Percentiles rank a stretch among this genome's conserved stretches.
phyloP scores from a whole-genome alignment of 2,329 filamentous ascomycete species.

The Hortaea werneckii region DNA sequence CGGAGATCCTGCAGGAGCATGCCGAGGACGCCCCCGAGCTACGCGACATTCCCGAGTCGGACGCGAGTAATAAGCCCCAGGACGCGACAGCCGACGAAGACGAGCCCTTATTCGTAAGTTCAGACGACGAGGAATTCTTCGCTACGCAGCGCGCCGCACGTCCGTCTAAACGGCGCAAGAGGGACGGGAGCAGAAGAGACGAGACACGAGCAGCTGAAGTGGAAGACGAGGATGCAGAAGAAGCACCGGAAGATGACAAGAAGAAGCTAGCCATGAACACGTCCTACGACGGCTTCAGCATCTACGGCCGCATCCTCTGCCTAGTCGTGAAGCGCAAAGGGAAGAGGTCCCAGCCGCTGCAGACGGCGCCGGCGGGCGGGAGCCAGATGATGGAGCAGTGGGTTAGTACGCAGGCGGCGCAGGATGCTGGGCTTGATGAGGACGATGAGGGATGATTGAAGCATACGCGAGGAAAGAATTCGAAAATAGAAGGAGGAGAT shows the following conservation, averaged over 20 bases:
- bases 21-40: conserved; percentile 43
- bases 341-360: conserved; percentile 28
- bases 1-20: conserved; percentile 43
- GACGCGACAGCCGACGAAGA: conserved; percentile 14
- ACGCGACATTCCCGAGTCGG: conserved; percentile 46
- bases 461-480: no score
- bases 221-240: conserved; percentile 7
- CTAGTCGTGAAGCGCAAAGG: conserved; percentile 71
- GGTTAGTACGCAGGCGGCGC: conserved; percentile 28
- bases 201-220: conserved; percentile 13
- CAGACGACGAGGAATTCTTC: conserved; percentile 27
- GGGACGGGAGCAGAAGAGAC: conserved; percentile 10
- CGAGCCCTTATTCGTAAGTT: conserved; percentile 27
- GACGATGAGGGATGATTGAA: conserved; percentile 14
- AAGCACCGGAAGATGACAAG: conserved; percentile 53
- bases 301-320: conserved; percentile 87
- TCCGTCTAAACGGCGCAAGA: conserved; percentile 12
- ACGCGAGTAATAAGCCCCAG: conserved; percentile 16
- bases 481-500: no score
- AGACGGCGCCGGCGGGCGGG: conserved; percentile 15
- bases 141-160: conserved; percentile 18
- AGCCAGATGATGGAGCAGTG: conserved; percentile 32
- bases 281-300: conserved; percentile 88
- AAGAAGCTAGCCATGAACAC: conserved; percentile 84
- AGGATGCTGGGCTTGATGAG: conserved; percentile 23